A percentile compares a stretch with the other conserved stretches of the same genome.
Evolutionary conservation across 768 basidiomycete species (phyloP).

Genomic region (Mycena vitilis): DNA sequence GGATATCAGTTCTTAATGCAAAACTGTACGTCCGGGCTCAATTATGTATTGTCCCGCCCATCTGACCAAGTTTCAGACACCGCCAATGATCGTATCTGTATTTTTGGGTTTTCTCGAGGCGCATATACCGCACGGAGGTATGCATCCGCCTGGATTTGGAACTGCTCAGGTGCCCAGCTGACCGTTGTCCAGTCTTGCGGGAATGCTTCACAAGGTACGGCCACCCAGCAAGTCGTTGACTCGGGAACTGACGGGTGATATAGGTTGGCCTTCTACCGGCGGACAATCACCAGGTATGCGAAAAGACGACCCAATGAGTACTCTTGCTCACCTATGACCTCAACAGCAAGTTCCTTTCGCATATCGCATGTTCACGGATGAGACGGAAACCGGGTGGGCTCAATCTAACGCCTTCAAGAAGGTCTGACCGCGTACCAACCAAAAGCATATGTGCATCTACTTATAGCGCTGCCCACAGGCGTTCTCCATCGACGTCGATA

Average conservation of each 20-base stretch:
- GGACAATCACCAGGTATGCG: constrained; percentile 55
- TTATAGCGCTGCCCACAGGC: constrained; percentile 35
- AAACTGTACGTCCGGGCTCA: constrained; percentile 55
- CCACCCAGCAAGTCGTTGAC: constrained; percentile 38
- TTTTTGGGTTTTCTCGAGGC: constrained; percentile 73
- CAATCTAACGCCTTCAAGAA: constrained; percentile 54
- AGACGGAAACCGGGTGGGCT: constrained; percentile 39
- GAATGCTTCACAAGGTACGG: constrained; percentile 65
- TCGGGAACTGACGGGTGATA: not conserved
- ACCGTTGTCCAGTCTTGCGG: constrained; percentile 41
- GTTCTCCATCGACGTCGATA: constrained; percentile 55
- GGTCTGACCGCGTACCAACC: not conserved
- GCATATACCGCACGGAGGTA: constrained; percentile 73
- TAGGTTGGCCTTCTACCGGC: constrained; percentile 67
- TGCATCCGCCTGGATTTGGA: not conserved
- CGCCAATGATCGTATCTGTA: constrained; percentile 42
- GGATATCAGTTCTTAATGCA: constrained; percentile 75
- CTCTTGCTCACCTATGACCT: not conserved
- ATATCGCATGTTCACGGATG: constrained; percentile 22
- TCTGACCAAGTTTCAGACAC: constrained; percentile 48
- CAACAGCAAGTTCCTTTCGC: not conserved
- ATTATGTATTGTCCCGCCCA: not conserved
- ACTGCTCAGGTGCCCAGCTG: not conserved
- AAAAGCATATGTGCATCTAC: not conserved
- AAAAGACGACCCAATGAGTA: too few relatives aligned